These are phyloP conservation scores for Leptoxyphium fumago DNA, from an alignment of 2,329 filamentous ascomycete species.

Conservation along the genomic window DNA sequence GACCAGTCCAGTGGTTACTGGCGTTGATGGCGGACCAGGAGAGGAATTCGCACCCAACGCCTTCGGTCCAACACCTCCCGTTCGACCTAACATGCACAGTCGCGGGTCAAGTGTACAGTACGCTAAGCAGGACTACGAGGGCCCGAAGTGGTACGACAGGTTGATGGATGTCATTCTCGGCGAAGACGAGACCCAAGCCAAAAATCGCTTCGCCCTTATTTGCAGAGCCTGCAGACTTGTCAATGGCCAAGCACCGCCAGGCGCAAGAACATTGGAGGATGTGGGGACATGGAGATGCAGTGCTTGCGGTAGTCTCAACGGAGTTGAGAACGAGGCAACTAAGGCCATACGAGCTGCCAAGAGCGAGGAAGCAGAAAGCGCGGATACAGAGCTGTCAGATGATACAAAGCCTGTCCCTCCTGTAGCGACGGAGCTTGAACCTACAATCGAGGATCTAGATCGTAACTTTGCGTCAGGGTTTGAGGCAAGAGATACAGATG, in stretches of 20 bases:
- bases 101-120: constrained; percentile 24
- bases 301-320: constrained; percentile 70
- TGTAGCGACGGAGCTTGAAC: too few species aligned
- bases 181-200: constrained; percentile 84
- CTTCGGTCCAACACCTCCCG: constrained; percentile 30
- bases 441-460: too few species aligned
- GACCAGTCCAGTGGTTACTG: constrained; percentile 32
- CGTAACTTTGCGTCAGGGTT: too few species aligned
- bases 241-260: constrained; percentile 89
- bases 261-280: constrained; percentile 60
- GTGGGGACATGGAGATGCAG: constrained; percentile 80
- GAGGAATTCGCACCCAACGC: constrained; percentile 67
- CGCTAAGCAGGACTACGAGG: constrained; percentile 13
- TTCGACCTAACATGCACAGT: constrained; percentile 5
- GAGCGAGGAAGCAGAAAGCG: too few species aligned
- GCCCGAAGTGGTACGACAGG: constrained; percentile 76
- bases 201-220: constrained; percentile 80
- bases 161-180: constrained; percentile 83
- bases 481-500: constrained; percentile 1
- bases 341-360: constrained; percentile 43
- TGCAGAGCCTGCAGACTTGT: constrained; percentile 72
- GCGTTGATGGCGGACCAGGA: constrained; percentile 36
- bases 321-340: constrained; percentile 60
- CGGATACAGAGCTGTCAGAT: too few species aligned
- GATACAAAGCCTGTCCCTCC: too few species aligned